These are phyloP conservation scores for Chlamydomonas reinhardtii DNA, from an alignment of 163 green algal species.

Conservation along the genomic window DNA sequence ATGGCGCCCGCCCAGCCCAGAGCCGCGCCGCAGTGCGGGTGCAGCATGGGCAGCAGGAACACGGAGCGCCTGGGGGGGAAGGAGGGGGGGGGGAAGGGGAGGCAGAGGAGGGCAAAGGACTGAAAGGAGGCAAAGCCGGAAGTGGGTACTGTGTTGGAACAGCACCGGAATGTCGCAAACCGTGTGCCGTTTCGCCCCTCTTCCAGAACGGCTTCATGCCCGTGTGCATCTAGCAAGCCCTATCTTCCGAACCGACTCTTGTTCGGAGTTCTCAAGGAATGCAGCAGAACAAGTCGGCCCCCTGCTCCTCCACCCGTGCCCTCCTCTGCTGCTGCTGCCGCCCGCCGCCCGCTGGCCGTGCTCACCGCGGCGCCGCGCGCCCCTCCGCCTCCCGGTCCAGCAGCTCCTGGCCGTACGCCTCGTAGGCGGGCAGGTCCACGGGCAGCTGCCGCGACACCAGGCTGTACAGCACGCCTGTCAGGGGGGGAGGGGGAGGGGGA, in stretches of 20 bases:
- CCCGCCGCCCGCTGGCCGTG: neutral
- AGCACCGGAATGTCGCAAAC: too few species aligned
- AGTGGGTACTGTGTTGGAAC: too few species aligned
- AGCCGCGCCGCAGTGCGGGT: conserved; percentile 29
- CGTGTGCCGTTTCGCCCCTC: too few species aligned
- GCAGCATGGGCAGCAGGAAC: conserved; percentile 9
- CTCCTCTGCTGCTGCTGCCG: too few species aligned
- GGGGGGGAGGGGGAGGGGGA: neutral
- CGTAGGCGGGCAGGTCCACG: neutral
- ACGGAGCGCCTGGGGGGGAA: neutral
- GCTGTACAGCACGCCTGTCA: conserved; percentile 10
- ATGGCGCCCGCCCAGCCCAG: conserved; percentile 21
- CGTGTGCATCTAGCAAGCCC: too few species aligned
- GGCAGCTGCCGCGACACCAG: conserved; percentile 27
- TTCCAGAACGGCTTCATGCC: too few species aligned
- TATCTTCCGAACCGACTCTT: too few species aligned
- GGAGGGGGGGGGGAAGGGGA: neutral
- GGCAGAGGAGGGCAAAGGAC: too few species aligned
- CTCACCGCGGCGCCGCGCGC: neutral
- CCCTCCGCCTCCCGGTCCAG: neutral
- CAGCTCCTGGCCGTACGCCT: conserved; percentile 5
- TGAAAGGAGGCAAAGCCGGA: too few species aligned
- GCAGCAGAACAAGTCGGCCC: too few species aligned
- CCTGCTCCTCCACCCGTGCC: too few species aligned
- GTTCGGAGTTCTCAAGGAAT: too few species aligned